A percentile compares a stretch with the other conserved stretches of the same genome.
phyloP scores from a whole-genome alignment of 441 rosid species.

The Daphne laureola region DNA sequence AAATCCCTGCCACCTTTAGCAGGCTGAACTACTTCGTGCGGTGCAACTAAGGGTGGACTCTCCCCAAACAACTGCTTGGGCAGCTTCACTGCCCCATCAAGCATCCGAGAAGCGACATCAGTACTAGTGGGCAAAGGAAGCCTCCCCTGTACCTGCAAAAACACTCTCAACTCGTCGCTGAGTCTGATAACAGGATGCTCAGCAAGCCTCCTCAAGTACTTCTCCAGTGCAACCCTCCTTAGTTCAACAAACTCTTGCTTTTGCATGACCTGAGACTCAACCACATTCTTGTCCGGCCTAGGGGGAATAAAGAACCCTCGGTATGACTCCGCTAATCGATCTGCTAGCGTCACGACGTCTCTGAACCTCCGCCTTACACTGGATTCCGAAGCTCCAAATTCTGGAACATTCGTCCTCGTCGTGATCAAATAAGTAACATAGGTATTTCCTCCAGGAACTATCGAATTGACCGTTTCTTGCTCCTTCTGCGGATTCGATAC shows the following conservation, averaged over 20 bases:
- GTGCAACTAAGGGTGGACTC: slow-evolving; percentile 34
- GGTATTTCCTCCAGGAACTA: slow-evolving; percentile 70
- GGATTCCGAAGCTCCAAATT: slow-evolving; percentile 51
- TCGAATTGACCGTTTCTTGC: slow-evolving; percentile 57
- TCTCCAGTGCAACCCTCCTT: slow-evolving; percentile 74
- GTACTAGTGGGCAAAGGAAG: slow-evolving; percentile 56
- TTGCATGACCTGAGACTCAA: slow-evolving; percentile 89
- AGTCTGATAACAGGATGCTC: slow-evolving; percentile 59
- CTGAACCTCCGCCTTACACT: slow-evolving; percentile 68
- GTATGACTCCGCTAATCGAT: slow-evolving; percentile 67
- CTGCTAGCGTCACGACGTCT: slow-evolving; percentile 70
- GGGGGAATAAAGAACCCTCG: slow-evolving; percentile 77
- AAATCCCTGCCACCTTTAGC: slow-evolving; percentile 81
- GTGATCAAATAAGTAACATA: slow-evolving; percentile 66
- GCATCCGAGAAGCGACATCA: slow-evolving; percentile 84
- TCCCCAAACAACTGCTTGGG: slow-evolving; percentile 81
- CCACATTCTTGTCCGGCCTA: slow-evolving; percentile 78
- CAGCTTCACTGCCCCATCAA: slow-evolving; percentile 73
- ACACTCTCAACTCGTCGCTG: slow-evolving; percentile 75
- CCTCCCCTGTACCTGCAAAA: slow-evolving; percentile 71
- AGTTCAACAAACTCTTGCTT: slow-evolving; percentile 90
- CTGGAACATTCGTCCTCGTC: slow-evolving; percentile 63
- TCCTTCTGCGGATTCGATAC: slow-evolving; percentile 82
- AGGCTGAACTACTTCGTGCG: slow-evolving; percentile 72
- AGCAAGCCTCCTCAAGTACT: slow-evolving; percentile 58